Evolutionary conservation across 106 monocot species (phyloP).

Genomic region (Acanthochlamys bracteata): DNA sequence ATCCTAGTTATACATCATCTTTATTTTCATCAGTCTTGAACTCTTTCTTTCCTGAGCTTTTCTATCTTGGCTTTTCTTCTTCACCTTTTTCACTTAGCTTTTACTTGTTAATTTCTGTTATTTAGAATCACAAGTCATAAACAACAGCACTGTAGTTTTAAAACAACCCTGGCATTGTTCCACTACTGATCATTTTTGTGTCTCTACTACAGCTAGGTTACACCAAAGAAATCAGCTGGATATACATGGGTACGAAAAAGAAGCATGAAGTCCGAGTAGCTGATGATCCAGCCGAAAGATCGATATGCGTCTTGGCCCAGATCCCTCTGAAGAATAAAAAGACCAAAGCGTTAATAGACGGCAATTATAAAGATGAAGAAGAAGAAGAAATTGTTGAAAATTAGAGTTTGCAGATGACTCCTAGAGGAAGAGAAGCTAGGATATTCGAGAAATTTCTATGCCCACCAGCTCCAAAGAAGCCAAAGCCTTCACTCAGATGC

Average conservation of each 20-base stretch:
- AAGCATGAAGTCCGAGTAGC: conserved; percentile 6
- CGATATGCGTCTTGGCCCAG: conserved; percentile 19
- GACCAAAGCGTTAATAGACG: conserved; percentile 2
- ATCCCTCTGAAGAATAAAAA: conserved; percentile 26
- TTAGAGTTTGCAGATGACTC: not conserved
- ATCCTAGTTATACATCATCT: not conserved
- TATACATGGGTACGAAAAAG: not conserved
- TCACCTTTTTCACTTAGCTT: too few species aligned
- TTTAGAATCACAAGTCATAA: too few species aligned
- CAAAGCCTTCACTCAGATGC: conserved; percentile 7
- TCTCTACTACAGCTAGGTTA: too few species aligned
- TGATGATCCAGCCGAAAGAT: not conserved
- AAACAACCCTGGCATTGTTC: not conserved
- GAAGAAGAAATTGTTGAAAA: not conserved
- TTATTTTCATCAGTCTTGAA: not conserved
- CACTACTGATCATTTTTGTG: not conserved
- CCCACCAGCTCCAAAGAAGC: conserved; percentile 31
- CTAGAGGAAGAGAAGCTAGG: conserved; percentile 3
- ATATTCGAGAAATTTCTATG: conserved; percentile 5
- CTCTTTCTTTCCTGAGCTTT: not conserved
- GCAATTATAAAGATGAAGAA: not conserved
- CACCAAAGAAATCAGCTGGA: not conserved
- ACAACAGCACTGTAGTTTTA: too few species aligned
- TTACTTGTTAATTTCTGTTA: too few species aligned
- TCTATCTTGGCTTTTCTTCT: too few species aligned